Evolutionary conservation across 2,329 filamentous ascomycete species (phyloP), one percentile per base, ranked within the genome.

Genomic region (Fusarium dimerum): DNA sequence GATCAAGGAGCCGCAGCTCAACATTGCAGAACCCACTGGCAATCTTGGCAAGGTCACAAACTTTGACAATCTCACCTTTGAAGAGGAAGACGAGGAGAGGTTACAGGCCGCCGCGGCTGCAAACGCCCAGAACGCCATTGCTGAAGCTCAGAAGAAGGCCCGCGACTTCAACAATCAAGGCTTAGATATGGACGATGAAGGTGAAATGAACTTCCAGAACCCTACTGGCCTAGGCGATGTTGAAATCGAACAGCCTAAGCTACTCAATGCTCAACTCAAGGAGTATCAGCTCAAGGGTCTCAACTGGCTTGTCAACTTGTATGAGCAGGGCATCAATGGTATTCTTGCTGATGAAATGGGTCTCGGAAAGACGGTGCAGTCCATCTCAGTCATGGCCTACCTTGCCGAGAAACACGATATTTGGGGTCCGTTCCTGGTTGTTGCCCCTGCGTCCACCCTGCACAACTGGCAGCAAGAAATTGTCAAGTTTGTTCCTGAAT

Each of bases 401-500:
- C 86, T 99, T 32, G 94, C 94, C 2, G 93, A 99, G 76, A 89
- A 92, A 65, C 92, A 99, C 78, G 92, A 96, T 68, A 96, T 97
- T 63, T 97, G 93, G 94, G 94, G 94, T 8, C 94, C 94, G 0
- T 97, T 97, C 78, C 75, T 99, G 45, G 94, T 99, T 60, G 95
- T 99, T 57, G 94, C 94, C 0, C 94, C 94, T 0, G 92, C 94
- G 1, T 97, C 92, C 1, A 99, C 94, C 2, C 78, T 99, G 52
- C 93, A 99, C 85, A 99, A 99, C 70, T 99, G 94, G 94, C 92
- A 99, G 72, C 94, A 99, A 71, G 94, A 99, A 77, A 96, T 99
- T 60, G 84, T 90, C 55, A 92, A 85, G 70, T 99, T 99, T 70
- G 92, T 99, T 2, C 94, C 94, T 1, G 85, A 90, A 52, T 86